A percentile compares a stretch with the other conserved stretches of the same genome.
phyloP scores from a whole-genome alignment of 495 filamentous ascomycete genomes.

The Podospora pseudopauciseta region DNA sequence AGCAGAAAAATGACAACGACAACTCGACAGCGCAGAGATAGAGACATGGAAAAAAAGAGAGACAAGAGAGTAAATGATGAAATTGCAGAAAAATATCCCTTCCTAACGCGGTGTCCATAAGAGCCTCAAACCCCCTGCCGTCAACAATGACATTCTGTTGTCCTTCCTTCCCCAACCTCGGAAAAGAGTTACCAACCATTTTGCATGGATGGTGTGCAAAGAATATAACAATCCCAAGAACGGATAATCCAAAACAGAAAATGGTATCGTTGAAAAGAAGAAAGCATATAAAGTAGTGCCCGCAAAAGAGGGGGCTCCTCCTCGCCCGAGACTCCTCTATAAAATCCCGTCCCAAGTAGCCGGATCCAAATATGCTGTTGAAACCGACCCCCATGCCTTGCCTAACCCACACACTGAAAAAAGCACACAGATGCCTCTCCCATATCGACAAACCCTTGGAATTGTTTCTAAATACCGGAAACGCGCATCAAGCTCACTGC shows the following conservation, averaged over 20 bases:
- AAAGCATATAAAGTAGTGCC: conserved; percentile 12
- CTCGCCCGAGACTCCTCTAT: conserved; percentile 34
- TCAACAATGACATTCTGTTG: neutral
- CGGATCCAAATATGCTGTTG: conserved; percentile 17
- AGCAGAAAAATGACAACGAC: neutral
- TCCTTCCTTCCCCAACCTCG: neutral
- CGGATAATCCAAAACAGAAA: neutral
- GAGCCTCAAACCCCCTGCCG: neutral
- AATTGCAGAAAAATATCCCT: neutral
- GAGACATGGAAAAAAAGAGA: neutral
- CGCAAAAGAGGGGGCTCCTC: conserved; percentile 5
- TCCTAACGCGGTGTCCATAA: neutral
- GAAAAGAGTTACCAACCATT: neutral
- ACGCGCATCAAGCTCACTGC: conserved; percentile 27
- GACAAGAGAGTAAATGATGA: neutral
- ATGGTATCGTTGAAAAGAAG: neutral
- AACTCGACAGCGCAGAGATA: neutral
- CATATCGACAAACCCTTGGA: conserved; percentile 11
- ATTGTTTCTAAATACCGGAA: neutral
- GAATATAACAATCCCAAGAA: neutral
- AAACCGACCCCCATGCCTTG: conserved; percentile 10
- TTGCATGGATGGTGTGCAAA: neutral
- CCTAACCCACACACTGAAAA: conserved; percentile 12
- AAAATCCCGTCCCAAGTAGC: conserved; percentile 7
- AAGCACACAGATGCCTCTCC: conserved; percentile 29